Evolutionary conservation across 768 basidiomycete genomes (phyloP), one percentile per base, ranked within the genome.

Genomic region (Xerocomellus chrysenteron): DNA sequence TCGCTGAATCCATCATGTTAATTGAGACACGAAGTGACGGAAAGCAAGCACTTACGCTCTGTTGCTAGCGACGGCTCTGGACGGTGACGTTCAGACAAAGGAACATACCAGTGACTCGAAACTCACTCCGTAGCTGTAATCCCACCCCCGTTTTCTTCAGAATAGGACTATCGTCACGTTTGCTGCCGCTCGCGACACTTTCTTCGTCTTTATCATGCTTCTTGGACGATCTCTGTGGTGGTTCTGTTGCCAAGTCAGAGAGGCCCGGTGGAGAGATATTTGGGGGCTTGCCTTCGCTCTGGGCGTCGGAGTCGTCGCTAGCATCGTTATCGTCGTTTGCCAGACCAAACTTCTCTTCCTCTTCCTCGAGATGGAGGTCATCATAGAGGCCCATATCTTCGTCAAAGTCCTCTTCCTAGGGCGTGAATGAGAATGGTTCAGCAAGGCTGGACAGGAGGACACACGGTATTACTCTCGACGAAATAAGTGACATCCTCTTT

Each of bases 331-430:
- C 85, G 50, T 86, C 85, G 56, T 72, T 77, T 52, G 82, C 82
- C 42, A 91, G 77, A 53, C 91, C 90, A 68, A 94, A 94, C 68
- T 91, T 89, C 76, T 94, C 94, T 68, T 98, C 96, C 71, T 97
- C 94, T 68, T 97, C 96, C 64, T 97, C 92, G 45, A 99, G 87
- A 65, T 92, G 92, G 58, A 99, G 91, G 16, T 98, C 97, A 64
- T 98, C 97, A 67, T 99, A 99, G 49, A 99, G 90, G 46, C 92
- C 94, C 70, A 94, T 90, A 67, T 98, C 93, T 70, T 96, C 95
- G 56, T 98, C 94, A 72, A 97, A 99, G 65, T 92, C 90, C 65
- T 98, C 97, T 52, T 96, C 94, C 97, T 98, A 71, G 48, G 54
- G 43, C 21, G 53, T 36, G 46, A 46, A 59, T 66, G 66, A 60